Evolutionary conservation across 306 rosid species (phyloP).

Genomic region (Delonix regia): DNA sequence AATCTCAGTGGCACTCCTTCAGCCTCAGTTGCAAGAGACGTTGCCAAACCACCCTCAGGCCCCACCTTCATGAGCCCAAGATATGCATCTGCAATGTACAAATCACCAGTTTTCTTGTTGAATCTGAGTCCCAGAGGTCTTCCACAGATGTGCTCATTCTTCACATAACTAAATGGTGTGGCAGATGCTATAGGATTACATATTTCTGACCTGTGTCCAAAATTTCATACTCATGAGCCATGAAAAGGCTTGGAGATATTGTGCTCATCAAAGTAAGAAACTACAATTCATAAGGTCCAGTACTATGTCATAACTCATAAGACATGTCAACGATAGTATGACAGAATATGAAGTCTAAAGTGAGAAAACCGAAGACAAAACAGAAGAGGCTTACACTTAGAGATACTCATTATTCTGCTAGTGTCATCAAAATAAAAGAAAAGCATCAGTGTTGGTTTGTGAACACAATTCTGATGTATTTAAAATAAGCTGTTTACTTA

Average conservation of each 20-base stretch:
- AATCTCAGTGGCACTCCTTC: slow-evolving; percentile 78
- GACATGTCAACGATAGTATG: slow-evolving; percentile 8
- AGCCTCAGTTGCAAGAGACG: slow-evolving; percentile 77
- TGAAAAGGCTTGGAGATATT: neutral
- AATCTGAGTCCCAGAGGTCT: slow-evolving; percentile 95
- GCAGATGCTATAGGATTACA: slow-evolving; percentile 74
- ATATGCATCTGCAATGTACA: slow-evolving; percentile 94
- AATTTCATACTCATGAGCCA: slow-evolving; percentile 12
- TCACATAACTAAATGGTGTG: slow-evolving; percentile 63
- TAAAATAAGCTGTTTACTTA: neutral
- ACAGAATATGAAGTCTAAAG: neutral
- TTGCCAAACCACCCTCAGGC: slow-evolving; percentile 90
- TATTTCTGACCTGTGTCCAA: slow-evolving; percentile 63
- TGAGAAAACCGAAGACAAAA: neutral
- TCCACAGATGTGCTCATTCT: slow-evolving; percentile 89
- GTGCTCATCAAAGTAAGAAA: slow-evolving; percentile 2
- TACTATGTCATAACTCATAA: slow-evolving; percentile 15
- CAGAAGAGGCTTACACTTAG: neutral
- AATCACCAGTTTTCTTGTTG: slow-evolving; percentile 88
- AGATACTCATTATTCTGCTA: neutral
- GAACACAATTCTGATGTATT: slow-evolving; percentile 16
- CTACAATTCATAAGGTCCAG: neutral
- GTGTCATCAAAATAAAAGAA: slow-evolving; percentile 20
- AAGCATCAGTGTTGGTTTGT: slow-evolving; percentile 6
- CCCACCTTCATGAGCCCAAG: slow-evolving; percentile 86